These are phyloP conservation scores for Beauveria australis DNA, from an alignment of 2,329 filamentous ascomycete species.

Conservation along the genomic window DNA sequence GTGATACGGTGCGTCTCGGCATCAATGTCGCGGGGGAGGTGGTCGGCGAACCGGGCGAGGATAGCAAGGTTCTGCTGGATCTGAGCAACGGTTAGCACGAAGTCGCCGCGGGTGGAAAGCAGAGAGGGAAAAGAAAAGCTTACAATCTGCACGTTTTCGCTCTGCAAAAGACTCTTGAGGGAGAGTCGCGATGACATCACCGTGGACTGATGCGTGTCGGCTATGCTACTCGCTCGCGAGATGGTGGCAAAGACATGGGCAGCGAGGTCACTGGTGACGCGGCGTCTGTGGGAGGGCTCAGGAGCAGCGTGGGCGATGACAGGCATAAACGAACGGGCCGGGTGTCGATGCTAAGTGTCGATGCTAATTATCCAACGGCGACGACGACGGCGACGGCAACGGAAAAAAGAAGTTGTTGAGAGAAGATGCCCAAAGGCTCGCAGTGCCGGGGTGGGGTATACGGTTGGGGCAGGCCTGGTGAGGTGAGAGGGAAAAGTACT, in stretches of 20 bases:
- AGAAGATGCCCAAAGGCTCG: background rate
- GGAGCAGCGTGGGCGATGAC: background rate
- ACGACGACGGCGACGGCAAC: background rate
- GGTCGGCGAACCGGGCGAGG: slow-evolving; percentile 4
- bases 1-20: background rate
- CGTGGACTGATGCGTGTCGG: background rate
- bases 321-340: background rate
- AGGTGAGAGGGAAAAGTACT: no score
- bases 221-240: background rate
- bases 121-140: no score
- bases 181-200: background rate
- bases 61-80: background rate
- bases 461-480: no score
- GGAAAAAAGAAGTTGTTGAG: background rate
- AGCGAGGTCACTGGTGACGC: background rate
- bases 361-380: background rate
- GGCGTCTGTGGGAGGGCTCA: background rate
- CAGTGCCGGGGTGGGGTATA: no score
- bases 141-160: slow-evolving; percentile 7
- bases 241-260: background rate
- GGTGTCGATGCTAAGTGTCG: background rate
- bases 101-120: no score
- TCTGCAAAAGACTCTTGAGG: slow-evolving; percentile 1
- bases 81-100: background rate
- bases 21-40: background rate